Evolutionary conservation across 345 rosid genomes (phyloP).

Genomic region (Populus alba): DNA sequence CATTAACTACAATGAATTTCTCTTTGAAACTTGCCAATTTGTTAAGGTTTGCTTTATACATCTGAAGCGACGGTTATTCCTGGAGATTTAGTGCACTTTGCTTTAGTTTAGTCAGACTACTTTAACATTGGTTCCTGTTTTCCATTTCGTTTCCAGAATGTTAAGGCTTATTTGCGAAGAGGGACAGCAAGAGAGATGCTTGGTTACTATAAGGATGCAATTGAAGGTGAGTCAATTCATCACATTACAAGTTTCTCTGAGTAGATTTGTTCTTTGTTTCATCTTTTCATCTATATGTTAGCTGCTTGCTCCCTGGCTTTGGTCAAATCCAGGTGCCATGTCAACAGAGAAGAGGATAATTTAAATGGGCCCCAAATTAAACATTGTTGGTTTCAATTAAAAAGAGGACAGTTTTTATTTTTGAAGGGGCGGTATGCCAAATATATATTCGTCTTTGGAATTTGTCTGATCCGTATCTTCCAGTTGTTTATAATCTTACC

Average conservation of each 20-base stretch:
- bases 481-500: background rate
- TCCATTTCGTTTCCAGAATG: slow-evolving; percentile 46
- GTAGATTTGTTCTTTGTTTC: background rate
- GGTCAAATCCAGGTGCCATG: background rate
- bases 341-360: background rate
- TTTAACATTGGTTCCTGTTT: background rate
- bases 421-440: background rate
- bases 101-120: background rate
- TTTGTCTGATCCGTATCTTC: background rate
- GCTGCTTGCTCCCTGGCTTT: background rate
- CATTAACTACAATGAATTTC: background rate
- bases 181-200: slow-evolving; percentile 96
- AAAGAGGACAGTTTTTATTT: background rate
- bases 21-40: background rate
- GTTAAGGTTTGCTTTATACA: background rate
- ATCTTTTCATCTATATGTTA: background rate
- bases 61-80: background rate
- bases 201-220: slow-evolving; percentile 69
- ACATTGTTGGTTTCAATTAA: background rate
- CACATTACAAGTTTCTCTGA: background rate
- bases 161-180: slow-evolving; percentile 89
- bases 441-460: background rate
- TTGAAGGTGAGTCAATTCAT: slow-evolving; percentile 54
- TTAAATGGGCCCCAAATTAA: background rate
- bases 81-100: background rate